Base-by-base conservation (phyloP, 2,329 filamentous ascomycete genomes). In the Penicillium palitans region DNA sequence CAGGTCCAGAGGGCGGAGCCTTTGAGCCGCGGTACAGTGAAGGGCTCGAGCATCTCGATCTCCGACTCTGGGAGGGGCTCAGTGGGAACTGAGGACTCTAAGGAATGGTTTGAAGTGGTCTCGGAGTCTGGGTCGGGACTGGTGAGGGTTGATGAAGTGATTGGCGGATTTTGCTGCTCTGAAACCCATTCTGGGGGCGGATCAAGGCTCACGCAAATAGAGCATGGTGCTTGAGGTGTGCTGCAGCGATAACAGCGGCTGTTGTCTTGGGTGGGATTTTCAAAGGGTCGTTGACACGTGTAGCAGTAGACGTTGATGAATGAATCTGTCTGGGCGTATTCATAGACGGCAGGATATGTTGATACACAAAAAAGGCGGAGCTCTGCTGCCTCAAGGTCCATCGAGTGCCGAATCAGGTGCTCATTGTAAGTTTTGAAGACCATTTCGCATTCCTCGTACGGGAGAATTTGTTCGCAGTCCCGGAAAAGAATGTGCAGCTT, bases 371-470 rank as follows among this genome's bases (percentile, higher is more conserved):
- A 72, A 44, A 80, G 78, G 27, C 85, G 82, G n/a, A 88, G 72
- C 35, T 81, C 77, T 10, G 83, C 82, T 6, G 84, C 84, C 61
- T 77, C 75, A 17, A 77, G 59, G 46, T 75, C 73, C 74, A 78
- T 76, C n/a, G 71, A 73, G 47, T 78, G 75, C 35, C 75, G 72
- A 29, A 77, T 61, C 12, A 88, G 75, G 56, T 83, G 82, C 50
- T 81, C 79, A 69, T 87, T 83, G 68, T 87, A 87, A 4, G 80
- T 75, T 41, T 80, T 76, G 42, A 86, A 78, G 42, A 86, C 81
- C 46, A 77, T 74, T 67, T 86, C 83, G 49, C 82, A 76, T 65
- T 86, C 82, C 52, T 74, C 68, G 37, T 72, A 73, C 1, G 75
- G 74, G 45, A 78, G 65, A 21, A 78, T 73, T 25, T 69, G 59